phyloP scores from a whole-genome alignment of 768 basidiomycete species.

The Suillus cothurnatus region DNA sequence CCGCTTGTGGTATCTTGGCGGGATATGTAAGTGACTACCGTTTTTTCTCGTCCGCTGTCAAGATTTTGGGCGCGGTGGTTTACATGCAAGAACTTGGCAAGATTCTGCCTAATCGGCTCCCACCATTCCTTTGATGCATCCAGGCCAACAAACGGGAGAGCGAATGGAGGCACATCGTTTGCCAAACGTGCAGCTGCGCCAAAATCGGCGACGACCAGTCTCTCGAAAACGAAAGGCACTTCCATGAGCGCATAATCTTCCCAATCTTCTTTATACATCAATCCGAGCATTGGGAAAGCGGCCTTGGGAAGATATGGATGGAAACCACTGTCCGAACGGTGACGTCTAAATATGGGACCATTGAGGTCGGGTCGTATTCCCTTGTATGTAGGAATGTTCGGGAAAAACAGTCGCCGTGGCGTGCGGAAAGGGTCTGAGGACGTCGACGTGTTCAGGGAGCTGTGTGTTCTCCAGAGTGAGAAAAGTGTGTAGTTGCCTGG shows the following conservation, averaged over 20 bases:
- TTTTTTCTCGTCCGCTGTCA: slow-evolving; percentile 33
- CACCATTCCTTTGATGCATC: slow-evolving; percentile 62
- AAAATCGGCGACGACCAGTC: slow-evolving; percentile 76
- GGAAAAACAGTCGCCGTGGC: slow-evolving; percentile 76
- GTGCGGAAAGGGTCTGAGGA: slow-evolving; percentile 53
- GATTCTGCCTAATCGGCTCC: slow-evolving; percentile 52
- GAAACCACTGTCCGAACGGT: slow-evolving; percentile 60
- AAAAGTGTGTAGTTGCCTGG: slow-evolving; percentile 71
- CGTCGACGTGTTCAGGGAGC: slow-evolving; percentile 54
- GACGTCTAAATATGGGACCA: slow-evolving; percentile 33
- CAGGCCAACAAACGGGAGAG: slow-evolving; percentile 46
- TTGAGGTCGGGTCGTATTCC: slow-evolving; percentile 40
- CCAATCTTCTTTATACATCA: slow-evolving; percentile 78
- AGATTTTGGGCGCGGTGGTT: slow-evolving; percentile 22
- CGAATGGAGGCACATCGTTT: slow-evolving; percentile 29
- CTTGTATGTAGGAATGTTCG: slow-evolving; percentile 63
- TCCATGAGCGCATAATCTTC: slow-evolving; percentile 68
- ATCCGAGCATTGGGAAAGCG: slow-evolving; percentile 68
- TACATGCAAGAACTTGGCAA: slow-evolving; percentile 46
- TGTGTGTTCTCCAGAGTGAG: slow-evolving; percentile 77
- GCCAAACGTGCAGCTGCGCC: slow-evolving; percentile 54
- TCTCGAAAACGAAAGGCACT: slow-evolving; percentile 73
- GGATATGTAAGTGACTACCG: slow-evolving; percentile 68
- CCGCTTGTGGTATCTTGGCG: slow-evolving; percentile 56
- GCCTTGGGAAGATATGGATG: slow-evolving; percentile 74